Conservation (phyloP, 2,329 filamentous ascomycete species). For the Mollisia scopiformis region DNA sequence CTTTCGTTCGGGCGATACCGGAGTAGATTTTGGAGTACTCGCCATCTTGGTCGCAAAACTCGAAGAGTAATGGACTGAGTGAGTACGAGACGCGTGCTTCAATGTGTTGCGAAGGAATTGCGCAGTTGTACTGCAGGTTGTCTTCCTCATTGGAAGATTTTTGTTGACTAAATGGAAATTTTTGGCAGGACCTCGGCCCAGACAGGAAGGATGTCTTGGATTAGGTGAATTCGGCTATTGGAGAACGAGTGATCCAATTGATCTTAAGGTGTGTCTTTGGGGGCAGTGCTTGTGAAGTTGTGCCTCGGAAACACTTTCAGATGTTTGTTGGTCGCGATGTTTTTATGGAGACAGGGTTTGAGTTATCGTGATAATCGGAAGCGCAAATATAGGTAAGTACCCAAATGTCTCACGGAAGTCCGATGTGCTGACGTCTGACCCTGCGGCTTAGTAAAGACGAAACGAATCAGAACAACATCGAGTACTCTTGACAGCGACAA, state of each 20-base stretch:
- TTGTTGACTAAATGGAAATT: neutral
- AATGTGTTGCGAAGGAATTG: neutral
- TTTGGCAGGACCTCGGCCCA: neutral
- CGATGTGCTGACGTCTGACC: neutral
- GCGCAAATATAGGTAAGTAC: neutral
- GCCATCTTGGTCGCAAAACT: conserved; percentile 20
- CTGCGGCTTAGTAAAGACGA: neutral
- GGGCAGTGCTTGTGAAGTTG: neutral
- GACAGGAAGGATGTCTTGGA: neutral
- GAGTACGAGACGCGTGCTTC: neutral
- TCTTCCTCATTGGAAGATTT: neutral
- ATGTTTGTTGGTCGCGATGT: neutral
- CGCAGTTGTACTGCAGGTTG: neutral
- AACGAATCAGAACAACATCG: neutral
- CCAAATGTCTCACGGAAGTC: neutral
- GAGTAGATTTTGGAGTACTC: neutral
- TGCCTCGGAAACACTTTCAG: neutral
- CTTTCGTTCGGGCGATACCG: neutral
- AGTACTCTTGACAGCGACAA: neutral
- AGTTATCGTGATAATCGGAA: neutral
- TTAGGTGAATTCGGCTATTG: neutral
- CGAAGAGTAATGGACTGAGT: conserved; percentile 5
- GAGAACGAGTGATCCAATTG: neutral
- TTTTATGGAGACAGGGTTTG: neutral
- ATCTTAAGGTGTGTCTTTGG: neutral